phyloP scores from a whole-genome alignment of 2,329 filamentous ascomycete species.

The Verticillium alfalfae region DNA sequence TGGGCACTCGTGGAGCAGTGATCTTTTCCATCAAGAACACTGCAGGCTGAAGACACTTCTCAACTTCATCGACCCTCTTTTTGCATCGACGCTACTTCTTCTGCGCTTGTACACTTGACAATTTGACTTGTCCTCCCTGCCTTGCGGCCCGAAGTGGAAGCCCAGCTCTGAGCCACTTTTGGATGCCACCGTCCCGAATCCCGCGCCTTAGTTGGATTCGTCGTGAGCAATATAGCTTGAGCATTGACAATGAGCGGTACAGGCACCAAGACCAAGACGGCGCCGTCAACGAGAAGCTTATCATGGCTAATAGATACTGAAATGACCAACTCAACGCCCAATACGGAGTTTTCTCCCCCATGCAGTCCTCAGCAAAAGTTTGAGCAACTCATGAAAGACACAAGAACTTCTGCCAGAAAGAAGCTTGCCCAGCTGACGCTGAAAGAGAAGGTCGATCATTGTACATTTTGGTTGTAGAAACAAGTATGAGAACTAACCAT shows the following conservation, averaged over 20 bases:
- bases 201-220: neutral
- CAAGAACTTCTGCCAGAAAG: constrained; percentile 35
- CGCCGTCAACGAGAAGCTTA: constrained; percentile 1
- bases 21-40: neutral
- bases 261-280: neutral
- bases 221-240: neutral
- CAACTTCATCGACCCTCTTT: neutral
- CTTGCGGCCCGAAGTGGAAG: neutral
- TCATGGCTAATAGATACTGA: constrained; percentile 6
- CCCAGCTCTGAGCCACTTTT: constrained; percentile 19
- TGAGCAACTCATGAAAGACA: constrained; percentile 24
- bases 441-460: constrained; percentile 47
- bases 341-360: constrained; percentile 42
- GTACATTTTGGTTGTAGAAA: neutral
- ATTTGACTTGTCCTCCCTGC: neutral
- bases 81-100: neutral
- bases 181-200: constrained; percentile 14
- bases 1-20: neutral
- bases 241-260: neutral
- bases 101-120: neutral
- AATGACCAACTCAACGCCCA: constrained; percentile 37
- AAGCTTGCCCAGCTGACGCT: constrained; percentile 47
- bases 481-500: neutral
- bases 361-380: constrained; percentile 34
- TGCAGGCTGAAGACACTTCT: neutral